phyloP scores from a whole-genome alignment of 331 rosid species.

The Prunus yedoensis region DNA sequence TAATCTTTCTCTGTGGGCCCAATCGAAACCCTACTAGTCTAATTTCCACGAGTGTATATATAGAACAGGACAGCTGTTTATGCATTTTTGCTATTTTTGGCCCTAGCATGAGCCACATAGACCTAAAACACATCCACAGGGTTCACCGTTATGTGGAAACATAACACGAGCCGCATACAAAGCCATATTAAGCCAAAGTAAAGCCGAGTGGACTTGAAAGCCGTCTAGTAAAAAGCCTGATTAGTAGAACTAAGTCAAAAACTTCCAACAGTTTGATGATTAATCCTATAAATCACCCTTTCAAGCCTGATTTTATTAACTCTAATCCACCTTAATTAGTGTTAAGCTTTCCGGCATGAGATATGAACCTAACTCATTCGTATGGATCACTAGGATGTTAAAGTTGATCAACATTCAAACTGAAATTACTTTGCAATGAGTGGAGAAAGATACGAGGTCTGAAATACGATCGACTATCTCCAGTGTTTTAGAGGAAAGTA shows the following conservation, averaged over 20 bases:
- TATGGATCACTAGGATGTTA: no score
- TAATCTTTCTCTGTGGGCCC: constrained; percentile 5
- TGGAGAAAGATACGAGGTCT: no score
- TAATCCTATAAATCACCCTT: no score
- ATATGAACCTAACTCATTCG: no score
- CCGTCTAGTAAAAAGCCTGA: not conserved
- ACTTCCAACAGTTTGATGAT: not conserved
- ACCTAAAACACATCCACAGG: not conserved
- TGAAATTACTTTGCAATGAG: no score
- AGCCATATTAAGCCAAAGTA: constrained; percentile 1
- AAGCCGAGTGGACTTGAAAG: not conserved
- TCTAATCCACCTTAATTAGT: no score
- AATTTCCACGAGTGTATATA: not conserved
- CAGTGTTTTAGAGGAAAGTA: no score
- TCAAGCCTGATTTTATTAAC: no score
- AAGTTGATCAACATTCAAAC: no score
- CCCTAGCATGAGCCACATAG: not conserved
- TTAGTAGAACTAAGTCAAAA: not conserved
- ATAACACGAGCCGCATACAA: constrained; percentile 2
- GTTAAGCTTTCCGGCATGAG: no score
- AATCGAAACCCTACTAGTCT: not conserved
- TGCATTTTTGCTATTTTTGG: not conserved
- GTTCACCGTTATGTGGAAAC: not conserved
- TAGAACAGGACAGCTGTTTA: not conserved
- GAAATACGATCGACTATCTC: no score